A percentile compares a stretch with the other conserved stretches of the same genome.
These are phyloP conservation scores for Cladophialophora immunda DNA, from an alignment of 2,329 filamentous ascomycete species.

Conservation along the genomic window DNA sequence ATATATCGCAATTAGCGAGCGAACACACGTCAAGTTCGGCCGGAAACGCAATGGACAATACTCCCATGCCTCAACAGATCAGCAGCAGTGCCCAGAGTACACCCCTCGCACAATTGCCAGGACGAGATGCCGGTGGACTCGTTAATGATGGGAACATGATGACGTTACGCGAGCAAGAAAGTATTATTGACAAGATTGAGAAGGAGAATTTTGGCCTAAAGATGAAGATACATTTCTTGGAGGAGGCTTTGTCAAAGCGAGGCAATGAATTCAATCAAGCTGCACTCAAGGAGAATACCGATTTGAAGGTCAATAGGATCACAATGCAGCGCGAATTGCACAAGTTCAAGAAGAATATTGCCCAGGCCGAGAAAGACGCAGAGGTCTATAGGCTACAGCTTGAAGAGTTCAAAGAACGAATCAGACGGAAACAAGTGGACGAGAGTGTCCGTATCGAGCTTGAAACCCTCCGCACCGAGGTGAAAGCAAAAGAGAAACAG, in stretches of 20 bases:
- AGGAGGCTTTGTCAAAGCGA: constrained; percentile 85
- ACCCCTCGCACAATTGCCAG: constrained; percentile 75
- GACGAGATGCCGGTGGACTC: constrained; percentile 71
- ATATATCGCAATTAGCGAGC: constrained; percentile 72
- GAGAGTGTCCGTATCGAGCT: constrained; percentile 73
- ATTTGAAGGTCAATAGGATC: constrained; percentile 90
- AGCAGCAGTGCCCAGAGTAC: constrained; percentile 88
- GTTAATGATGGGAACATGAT: constrained; percentile 88
- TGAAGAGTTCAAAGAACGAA: constrained; percentile 80
- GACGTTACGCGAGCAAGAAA: constrained; percentile 92
- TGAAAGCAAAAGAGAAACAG: constrained; percentile 57
- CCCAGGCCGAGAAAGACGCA: constrained; percentile 83
- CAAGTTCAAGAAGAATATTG: constrained; percentile 84
- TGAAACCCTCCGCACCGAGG: constrained; percentile 58
- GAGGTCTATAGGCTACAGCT: constrained; percentile 85
- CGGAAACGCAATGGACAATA: constrained; percentile 69
- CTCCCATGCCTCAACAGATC: constrained; percentile 77
- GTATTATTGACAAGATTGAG: constrained; percentile 90
- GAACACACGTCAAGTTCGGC: constrained; percentile 71
- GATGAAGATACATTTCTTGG: constrained; percentile 94
- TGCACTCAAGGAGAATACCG: constrained; percentile 92
- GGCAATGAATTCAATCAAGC: constrained; percentile 90
- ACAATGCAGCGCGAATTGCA: constrained; percentile 88
- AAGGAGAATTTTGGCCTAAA: constrained; percentile 99
- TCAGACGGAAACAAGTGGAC: constrained; percentile 77